A percentile compares a stretch with the other conserved stretches of the same genome.
Conservation (phyloP, 495 filamentous ascomycete genomes). For the Recurvomyces mirabilis region DNA sequence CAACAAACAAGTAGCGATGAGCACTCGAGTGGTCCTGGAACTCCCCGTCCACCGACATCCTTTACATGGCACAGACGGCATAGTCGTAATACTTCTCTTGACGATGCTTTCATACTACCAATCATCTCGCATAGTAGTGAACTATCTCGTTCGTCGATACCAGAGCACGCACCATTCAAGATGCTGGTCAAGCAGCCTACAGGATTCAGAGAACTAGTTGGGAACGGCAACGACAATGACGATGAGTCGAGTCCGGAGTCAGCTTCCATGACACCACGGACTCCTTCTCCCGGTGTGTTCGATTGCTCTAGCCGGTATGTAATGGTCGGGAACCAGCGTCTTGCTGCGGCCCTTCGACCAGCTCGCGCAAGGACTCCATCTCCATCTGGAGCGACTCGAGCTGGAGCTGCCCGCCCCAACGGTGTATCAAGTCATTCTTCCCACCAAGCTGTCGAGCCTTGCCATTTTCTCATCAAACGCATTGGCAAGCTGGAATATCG, state of each 20-base stretch:
- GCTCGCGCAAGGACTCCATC: not conserved
- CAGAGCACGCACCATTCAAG: conserved; percentile 8
- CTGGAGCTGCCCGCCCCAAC: not conserved
- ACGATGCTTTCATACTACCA: conserved; percentile 3
- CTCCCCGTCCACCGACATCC: not conserved
- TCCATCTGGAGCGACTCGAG: not conserved
- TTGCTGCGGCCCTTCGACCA: not conserved
- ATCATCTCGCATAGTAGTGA: not conserved
- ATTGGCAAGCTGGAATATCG: conserved; percentile 1
- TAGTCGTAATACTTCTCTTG: conserved; percentile 6
- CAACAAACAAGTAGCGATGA: conserved; percentile 20
- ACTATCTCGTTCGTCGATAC: not conserved
- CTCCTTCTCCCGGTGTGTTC: not conserved
- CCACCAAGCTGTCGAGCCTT: not conserved
- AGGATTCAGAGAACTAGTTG: not conserved
- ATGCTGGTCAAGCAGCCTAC: conserved; percentile 12
- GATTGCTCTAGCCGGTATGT: not conserved
- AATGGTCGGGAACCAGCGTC: not conserved
- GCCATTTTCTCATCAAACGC: conserved; percentile 11
- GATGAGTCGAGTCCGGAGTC: conserved; percentile 12
- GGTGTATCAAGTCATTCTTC: not conserved
- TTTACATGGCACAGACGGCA: conserved; percentile 6
- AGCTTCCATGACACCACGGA: not conserved
- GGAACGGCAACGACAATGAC: conserved; percentile 2
- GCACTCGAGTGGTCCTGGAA: conserved; percentile 5